Conservation (phyloP, 495 filamentous ascomycete species). For the Annulohypoxylon stygium region DNA sequence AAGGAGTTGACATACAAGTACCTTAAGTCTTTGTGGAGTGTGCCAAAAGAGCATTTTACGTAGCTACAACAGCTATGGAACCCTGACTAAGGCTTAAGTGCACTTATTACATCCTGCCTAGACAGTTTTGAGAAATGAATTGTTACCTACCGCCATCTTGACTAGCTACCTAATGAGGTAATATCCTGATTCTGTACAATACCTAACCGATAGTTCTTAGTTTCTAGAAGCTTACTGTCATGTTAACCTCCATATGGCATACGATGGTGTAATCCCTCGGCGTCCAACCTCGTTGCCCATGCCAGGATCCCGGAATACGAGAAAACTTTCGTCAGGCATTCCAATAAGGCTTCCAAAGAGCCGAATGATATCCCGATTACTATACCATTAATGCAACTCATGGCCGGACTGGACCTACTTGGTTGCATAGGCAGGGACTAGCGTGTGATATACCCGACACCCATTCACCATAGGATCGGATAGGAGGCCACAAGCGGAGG, state of each 20-base stretch:
- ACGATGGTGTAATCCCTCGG: background rate
- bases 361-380: background rate
- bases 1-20: no score
- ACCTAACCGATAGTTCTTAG: background rate
- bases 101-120: background rate
- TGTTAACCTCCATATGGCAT: background rate
- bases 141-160: no score
- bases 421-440: background rate
- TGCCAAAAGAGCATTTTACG: background rate
- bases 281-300: background rate
- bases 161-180: no score
- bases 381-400: background rate
- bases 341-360: background rate
- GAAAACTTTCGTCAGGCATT: background rate
- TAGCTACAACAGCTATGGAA: background rate
- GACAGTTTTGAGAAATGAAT: no score
- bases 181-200: no score
- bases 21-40: no score
- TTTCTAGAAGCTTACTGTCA: background rate
- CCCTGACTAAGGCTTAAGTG: background rate
- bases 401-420: background rate
- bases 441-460: background rate
- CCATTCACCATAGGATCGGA: background rate
- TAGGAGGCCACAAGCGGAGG: background rate
- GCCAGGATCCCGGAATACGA: background rate